Evolutionary conservation across 805 yeast species (phyloP), one percentile per base, ranked within the genome.

Genomic region (Metschnikowia aberdeeniae): DNA sequence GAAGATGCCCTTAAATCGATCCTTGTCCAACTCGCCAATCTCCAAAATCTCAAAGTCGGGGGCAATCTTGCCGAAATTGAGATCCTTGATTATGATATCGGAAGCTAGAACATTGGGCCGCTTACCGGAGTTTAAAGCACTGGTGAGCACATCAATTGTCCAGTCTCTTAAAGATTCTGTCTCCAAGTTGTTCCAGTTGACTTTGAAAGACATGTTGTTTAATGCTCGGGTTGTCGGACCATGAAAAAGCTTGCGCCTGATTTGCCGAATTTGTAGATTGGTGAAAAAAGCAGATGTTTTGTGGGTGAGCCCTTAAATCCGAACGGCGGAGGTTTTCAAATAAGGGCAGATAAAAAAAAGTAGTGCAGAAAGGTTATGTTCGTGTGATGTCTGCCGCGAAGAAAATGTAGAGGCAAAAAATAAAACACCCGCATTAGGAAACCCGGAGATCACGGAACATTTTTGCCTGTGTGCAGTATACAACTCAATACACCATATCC

Each of bases 1-100:
- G 70, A 86, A 87, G 17, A 86, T 87, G 1, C 95, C 95, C 46
- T 93, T 71, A 57, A 86, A 87, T 49, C 86, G 66, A 63, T 86
- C 93, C 24, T 70, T 72, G 6, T 82, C 93, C 29, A 87, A 64
- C 59, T 87, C 95, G 5, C 95, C 95, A 52, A 86, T 83, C 57
- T 86, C 95, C 47, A 86, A 67, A 31, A 87, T 83, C 62, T 86
- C 95, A 49, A 86, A 79, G 44, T 74, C 70, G 1, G 95, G 95
- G 1, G 93, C 81, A 24, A 77, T 72, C 38, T 81, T 74, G 8
- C 95, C 95, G 67, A 87, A 82, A 55, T 82, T 75, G 32, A 86
- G 72, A 51, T 84, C 88, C 45, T 79, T 75, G 40, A 86, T 87
- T 32, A 68, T 68, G 50, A 86, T 86, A 39, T 76, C 77, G 14